Evolutionary conservation across 2,329 filamentous ascomycete species (phyloP).

Genomic region (Fusarium tjaetaba): DNA sequence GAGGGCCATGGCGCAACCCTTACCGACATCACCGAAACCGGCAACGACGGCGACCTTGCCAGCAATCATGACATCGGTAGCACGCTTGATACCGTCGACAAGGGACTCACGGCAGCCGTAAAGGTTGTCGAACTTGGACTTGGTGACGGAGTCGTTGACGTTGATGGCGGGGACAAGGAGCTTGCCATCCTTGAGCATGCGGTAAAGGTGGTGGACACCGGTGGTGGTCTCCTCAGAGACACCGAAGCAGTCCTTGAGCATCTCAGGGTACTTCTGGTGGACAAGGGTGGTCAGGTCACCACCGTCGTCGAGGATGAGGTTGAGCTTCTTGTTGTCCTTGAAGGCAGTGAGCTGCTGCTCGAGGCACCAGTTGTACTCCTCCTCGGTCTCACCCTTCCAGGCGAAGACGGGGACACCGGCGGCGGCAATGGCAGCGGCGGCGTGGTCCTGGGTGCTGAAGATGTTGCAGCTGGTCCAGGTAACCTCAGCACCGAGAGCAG

Average conservation of each 20-base stretch:
- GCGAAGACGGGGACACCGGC: slow-evolving; percentile 86
- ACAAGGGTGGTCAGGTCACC: slow-evolving; percentile 96
- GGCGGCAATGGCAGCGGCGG: slow-evolving; percentile 95
- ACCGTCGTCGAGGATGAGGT: slow-evolving; percentile 98
- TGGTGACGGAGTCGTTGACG: slow-evolving; percentile 99
- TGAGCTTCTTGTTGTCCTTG: slow-evolving; percentile 95
- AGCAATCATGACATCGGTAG: slow-evolving; percentile 99
- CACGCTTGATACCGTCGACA: slow-evolving; percentile 99
- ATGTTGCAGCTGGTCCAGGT: slow-evolving; percentile 99
- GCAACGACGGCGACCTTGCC: slow-evolving; percentile 98
- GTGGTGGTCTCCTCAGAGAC: slow-evolving; percentile 99
- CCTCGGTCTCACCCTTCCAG: slow-evolving; percentile 93
- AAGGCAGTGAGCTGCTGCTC: slow-evolving; percentile 98
- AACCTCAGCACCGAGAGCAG: slow-evolving; percentile 93
- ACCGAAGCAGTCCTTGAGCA: slow-evolving; percentile 98
- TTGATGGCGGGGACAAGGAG: slow-evolving; percentile 97
- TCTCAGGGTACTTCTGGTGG: slow-evolving; percentile 98
- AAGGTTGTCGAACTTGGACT: slow-evolving; percentile 99
- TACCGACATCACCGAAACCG: slow-evolving; percentile 98
- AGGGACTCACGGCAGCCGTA: slow-evolving; percentile 99
- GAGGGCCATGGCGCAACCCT: slow-evolving; percentile 96
- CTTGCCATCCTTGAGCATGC: slow-evolving; percentile 90
- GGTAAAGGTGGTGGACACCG: slow-evolving; percentile 99
- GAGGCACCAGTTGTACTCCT: slow-evolving; percentile 99
- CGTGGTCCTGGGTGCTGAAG: slow-evolving; percentile 99